Evolutionary conservation across 169 alveolate species (phyloP), one percentile per base, ranked within the genome.

Genomic region (Plasmodium relictum): DNA sequence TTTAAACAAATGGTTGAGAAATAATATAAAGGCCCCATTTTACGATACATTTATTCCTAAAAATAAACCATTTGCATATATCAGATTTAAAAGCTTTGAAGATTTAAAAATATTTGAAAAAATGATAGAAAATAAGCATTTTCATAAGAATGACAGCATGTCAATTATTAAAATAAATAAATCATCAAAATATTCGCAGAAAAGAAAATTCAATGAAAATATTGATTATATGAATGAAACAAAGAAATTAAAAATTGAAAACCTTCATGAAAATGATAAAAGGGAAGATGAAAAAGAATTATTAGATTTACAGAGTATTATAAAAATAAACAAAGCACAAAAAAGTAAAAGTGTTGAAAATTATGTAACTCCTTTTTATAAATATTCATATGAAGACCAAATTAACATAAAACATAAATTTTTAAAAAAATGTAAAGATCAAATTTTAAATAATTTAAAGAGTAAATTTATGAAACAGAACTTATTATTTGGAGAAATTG

Each of bases 361-460:
- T 48, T 86, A 44, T 86, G 92, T 86, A 45, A 86, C 92, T 14
- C 92, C 92, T 14, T 71, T 86, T 70, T 66, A 86, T 61, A 86
- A 86, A 45, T 86, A 86, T 63, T 42, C 73, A 16, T 86, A 86
- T 71, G 20, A n/a, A 26, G 74, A 86, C 14, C 92, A 86, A 71
- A 72, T 86, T 42, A 86, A 58, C 50, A 86, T 86, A 58, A 86
- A 86, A 56, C 73, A 86, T 18, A 61, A 9, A 26, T 86, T 86
- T 86, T 71, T 86, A 71, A 50, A 70, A 72, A 86, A 86, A 71
- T 86, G 92, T 48, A 86, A 63, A 48, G 71, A 72, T 45, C 86
- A 86, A 39, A 86, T 86, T 42, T 71, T 86, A 50, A 50, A 22
- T 14, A 86, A 86, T 65, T 71, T 86, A 54, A 69, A 63, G 58